Conservation (phyloP, 2,329 filamentous ascomycete genomes). For the Fusarium sp. region DNA sequence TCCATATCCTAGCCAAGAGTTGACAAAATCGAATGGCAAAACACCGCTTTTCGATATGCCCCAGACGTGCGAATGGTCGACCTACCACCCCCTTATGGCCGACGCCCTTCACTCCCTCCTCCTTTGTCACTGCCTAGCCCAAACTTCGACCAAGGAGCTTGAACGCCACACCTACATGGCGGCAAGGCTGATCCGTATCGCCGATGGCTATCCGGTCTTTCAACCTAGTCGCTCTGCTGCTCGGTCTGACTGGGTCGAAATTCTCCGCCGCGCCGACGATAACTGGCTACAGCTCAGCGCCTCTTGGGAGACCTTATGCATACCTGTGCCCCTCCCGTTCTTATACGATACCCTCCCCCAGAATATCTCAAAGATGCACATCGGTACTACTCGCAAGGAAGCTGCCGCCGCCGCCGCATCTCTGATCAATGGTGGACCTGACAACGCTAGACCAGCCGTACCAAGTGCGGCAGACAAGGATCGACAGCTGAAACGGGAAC, state of each 20-base stretch:
- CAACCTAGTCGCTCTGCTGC: conserved; percentile 76
- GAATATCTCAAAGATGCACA: neutral
- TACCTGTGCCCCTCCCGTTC: conserved; percentile 64
- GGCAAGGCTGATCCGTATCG: conserved; percentile 76
- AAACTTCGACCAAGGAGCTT: conserved; percentile 81
- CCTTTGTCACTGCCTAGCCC: conserved; percentile 80
- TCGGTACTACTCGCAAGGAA: conserved; percentile 4
- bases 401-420: conserved; percentile 39
- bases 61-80: conserved; percentile 54
- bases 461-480: conserved; percentile 59
- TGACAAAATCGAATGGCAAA: conserved; percentile 43
- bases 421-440: conserved; percentile 31
- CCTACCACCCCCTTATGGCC: conserved; percentile 82
- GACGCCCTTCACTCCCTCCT: conserved; percentile 83
- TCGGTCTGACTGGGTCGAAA: conserved; percentile 82
- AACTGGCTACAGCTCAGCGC: conserved; percentile 75
- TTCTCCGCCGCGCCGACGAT: conserved; percentile 71
- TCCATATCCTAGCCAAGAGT: conserved; percentile 66
- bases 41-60: conserved; percentile 47
- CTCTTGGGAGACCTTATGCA: conserved; percentile 78
- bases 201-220: conserved; percentile 84
- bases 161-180: conserved; percentile 85
- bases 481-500: conserved; percentile 68
- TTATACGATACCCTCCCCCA: conserved; percentile 24
- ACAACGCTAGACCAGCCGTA: conserved; percentile 41